These are phyloP conservation scores for Rhamnella rubrinervis DNA, from an alignment of 331 rosid species.

Conservation along the genomic window DNA sequence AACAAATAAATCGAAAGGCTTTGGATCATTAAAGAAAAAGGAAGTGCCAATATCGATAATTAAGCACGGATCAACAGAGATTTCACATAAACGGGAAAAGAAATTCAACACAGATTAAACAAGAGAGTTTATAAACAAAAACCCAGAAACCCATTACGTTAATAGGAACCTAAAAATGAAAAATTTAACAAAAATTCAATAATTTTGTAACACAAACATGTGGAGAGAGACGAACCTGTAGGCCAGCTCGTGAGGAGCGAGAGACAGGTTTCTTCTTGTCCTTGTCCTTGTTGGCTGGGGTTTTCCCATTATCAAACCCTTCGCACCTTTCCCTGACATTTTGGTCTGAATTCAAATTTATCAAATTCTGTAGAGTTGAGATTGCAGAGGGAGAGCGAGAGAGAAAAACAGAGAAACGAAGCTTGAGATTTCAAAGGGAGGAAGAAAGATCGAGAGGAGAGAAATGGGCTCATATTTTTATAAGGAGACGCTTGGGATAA, in stretches of 20 bases:
- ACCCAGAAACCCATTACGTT: not conserved
- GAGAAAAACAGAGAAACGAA: not conserved
- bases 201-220: not conserved
- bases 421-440: not conserved
- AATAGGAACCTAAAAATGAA: not conserved
- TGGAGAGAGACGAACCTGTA: conserved; percentile 41
- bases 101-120: not conserved
- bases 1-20: not conserved
- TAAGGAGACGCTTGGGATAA: too few relatives aligned
- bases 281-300: conserved; percentile 49
- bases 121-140: not conserved
- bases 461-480: too few relatives aligned
- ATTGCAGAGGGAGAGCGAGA: not conserved
- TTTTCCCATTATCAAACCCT: conserved; percentile 59
- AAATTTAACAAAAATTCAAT: not conserved
- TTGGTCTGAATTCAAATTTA: not conserved
- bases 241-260: conserved; percentile 77
- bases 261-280: conserved; percentile 54
- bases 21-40: not conserved
- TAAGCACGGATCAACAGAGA: conserved; percentile 1
- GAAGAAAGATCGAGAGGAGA: not conserved
- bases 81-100: not conserved
- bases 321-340: conserved; percentile 71
- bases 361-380: not conserved
- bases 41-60: not conserved